Evolutionary conservation across 1,284 basidiomycete species (phyloP), one percentile per base, ranked within the genome.

Genomic region (Sanguinoderma infundibulare): DNA sequence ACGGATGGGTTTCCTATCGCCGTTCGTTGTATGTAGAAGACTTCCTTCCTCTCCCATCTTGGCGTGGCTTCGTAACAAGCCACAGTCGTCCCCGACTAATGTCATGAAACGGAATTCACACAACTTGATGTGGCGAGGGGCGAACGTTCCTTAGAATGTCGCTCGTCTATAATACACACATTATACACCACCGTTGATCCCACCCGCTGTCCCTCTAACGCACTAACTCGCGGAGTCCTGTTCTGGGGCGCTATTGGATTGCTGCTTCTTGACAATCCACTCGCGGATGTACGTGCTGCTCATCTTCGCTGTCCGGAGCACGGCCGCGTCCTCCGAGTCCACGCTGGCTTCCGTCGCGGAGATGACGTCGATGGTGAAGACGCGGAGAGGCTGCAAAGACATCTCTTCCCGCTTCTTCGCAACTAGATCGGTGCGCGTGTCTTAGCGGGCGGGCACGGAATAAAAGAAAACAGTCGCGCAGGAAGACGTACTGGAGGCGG

Each of bases 281-380:
- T 90, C 82, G 34, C 95, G 81, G 66, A 98, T 95, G 63, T 84
- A 91, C 8, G 94, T 96, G 73, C 94, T 96, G 71, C 95, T 95
- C 85, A 97, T 87, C 81, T 97, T 97, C 40, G 87, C 82, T 66
- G 85, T 80, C 71, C 88, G 89, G 61, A 96, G 76, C 71, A 83
- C 75, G 53, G 86, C 86, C 32, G 85, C 81, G 70, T 95, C 90
- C 34, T 82, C 81, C 57, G 82, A 81, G 59, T 86, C 86, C 24
- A 90, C 75, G 59, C 78, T 85, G 12, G 80, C 77, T 56, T 75
- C 73, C 12, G 80, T 83, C 30, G 88, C 78, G 0, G 91, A 92
- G 66, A 97, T 95, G 64, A 97, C 94, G 73, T 95, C 92, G 70
- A 97, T 95, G 38, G 93, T 81, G 69, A 91, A 93, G 0, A 87